Evolutionary conservation across 352 stramenopile species (phyloP).

Genomic region (Phytophthora pseudosyringae): DNA sequence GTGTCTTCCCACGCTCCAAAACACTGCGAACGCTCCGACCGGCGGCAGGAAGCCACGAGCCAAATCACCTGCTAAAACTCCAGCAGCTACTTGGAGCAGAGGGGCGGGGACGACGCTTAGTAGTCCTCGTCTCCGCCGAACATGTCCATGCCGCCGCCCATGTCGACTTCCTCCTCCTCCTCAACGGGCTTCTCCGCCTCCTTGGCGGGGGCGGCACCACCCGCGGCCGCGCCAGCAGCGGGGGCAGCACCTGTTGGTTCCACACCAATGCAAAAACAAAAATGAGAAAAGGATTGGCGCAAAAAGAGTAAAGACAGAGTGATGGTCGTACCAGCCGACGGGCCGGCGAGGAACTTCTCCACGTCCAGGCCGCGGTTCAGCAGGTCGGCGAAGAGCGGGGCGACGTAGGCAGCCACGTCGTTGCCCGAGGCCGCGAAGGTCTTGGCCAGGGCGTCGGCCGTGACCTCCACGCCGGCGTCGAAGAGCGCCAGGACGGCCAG

Average conservation of each 20-base stretch:
- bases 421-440: constrained; percentile 82
- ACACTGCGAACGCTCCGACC: constrained; percentile 11
- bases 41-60: not conserved
- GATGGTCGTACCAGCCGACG: constrained; percentile 74
- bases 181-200: constrained; percentile 73
- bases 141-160: constrained; percentile 88
- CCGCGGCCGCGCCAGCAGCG: constrained; percentile 55
- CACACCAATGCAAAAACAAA: not conserved
- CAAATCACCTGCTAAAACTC: constrained; percentile 3
- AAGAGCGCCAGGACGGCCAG: constrained; percentile 83
- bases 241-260: constrained; percentile 50
- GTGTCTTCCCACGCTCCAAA: constrained; percentile 23
- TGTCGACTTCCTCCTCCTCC: constrained; percentile 89
- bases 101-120: constrained; percentile 48
- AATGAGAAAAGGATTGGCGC: not conserved
- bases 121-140: constrained; percentile 89
- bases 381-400: constrained; percentile 85
- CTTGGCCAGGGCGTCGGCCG: constrained; percentile 78
- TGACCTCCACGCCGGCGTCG: constrained; percentile 79
- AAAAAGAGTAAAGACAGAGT: not conserved
- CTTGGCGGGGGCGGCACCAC: constrained; percentile 51
- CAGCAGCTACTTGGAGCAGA: constrained; percentile 7
- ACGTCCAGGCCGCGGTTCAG: constrained; percentile 83
- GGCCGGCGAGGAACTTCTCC: constrained; percentile 89
- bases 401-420: constrained; percentile 79